Percentiles rank a stretch among this genome's conserved stretches.
phyloP scores from a whole-genome alignment of 352 stramenopile species.

The Blastocystis sp. region DNA sequence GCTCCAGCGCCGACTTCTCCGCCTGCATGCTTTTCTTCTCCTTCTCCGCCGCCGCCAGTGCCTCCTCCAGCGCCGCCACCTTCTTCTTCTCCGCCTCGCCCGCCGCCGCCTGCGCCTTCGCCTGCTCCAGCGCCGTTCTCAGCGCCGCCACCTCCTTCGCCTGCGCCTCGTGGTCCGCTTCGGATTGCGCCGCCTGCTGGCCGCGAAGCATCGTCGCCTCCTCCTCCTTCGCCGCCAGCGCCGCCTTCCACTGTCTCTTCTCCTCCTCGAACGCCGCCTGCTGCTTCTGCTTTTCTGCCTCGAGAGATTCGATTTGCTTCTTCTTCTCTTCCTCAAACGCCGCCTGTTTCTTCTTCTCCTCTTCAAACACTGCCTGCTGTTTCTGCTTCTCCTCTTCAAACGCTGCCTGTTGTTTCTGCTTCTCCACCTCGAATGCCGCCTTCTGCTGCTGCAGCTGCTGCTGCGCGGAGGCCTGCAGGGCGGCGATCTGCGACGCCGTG shows the following conservation, averaged over 20 bases:
- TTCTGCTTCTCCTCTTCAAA: background rate
- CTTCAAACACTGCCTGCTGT: background rate
- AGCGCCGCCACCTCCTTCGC: background rate
- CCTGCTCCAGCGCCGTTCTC: background rate
- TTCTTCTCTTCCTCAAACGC: background rate
- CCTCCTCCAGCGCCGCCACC: constrained; percentile 6
- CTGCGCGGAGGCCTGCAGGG: too few relatives aligned
- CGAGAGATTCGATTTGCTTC: background rate
- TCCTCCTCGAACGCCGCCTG: background rate
- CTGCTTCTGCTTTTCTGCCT: constrained; percentile 6
- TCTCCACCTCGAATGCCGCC: background rate
- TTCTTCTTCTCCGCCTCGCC: background rate
- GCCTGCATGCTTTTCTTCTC: background rate
- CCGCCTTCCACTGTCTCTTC: background rate
- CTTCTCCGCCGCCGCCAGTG: background rate
- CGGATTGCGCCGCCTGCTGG: constrained; percentile 5
- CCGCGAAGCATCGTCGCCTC: background rate
- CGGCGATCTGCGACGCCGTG: too few relatives aligned
- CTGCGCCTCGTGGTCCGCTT: background rate
- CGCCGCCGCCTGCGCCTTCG: background rate
- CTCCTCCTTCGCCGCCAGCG: background rate
- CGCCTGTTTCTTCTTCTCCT: background rate
- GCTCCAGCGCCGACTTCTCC: constrained; percentile 35
- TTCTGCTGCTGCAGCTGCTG: background rate
- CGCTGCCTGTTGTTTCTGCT: background rate